Base-by-base conservation (phyloP, 139 green algal genomes). In the Chlorella vulgaris region DNA sequence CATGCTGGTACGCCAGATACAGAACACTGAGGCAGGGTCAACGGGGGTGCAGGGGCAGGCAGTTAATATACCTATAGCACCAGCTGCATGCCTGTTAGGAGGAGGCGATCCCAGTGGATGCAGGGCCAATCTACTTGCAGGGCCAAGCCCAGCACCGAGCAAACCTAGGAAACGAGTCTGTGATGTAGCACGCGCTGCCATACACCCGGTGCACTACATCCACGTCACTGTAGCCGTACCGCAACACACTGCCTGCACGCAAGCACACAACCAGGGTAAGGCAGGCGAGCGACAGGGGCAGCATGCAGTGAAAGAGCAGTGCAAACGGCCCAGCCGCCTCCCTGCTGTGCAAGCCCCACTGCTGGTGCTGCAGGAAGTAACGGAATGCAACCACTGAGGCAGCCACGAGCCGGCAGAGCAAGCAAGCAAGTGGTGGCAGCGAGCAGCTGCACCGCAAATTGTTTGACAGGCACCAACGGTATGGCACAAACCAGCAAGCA, bases 131-230 rank as follows among this genome's bases (percentile, higher is more conserved):
- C n/a, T n/a, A n/a, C n/a, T n/a, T 24, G 47, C 47, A 58, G 47
- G 15, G 13, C 15, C 13, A 10, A 58, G 15, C 47, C 13, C 15
- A 58, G 13, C 47, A 47, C 13, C 65, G 47, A 15, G 22, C 66
- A 6, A 8, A 61, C 69, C 69, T 67, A 4, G 55, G 74, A 29
- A 80, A 80, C 28, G 58, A 71, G n/a, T 38, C 42, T 2, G 55
- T 60, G 38, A 69, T 60, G 55, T 70, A 69, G 55, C 74, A 69
- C 33, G 55, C 58, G n/a, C 33, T 39, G 38, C 74, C 74, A 61
- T 35, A 80, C 74, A 80, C 74, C n/a, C 74, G 74, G 33, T 80
- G 74, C 74, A 80, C 74, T 18, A 80, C 74, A 0, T 70, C 58
- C 0, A 31, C 15, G 38, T 80, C 74, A n/a, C 18, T 61, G 39